Evolutionary conservation across 2,329 filamentous ascomycete species (phyloP), one percentile per base, ranked within the genome.

Genomic region (Gaeumannomyces tritici): DNA sequence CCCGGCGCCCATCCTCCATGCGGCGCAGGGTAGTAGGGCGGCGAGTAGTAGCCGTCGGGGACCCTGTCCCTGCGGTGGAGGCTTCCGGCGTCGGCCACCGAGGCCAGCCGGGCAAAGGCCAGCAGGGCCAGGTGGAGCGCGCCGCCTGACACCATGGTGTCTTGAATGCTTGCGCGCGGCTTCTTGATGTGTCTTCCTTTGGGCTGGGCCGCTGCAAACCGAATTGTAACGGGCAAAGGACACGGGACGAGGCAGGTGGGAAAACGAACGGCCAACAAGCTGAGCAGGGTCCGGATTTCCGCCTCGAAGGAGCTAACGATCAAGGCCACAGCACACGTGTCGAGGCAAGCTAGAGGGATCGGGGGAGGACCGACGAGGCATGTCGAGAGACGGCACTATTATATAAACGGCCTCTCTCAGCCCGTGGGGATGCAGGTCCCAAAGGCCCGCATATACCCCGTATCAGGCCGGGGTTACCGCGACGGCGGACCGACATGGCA

Each of bases 11-110:
- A 92, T 54, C 89, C 90, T 60, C 89, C 89, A 61, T 85, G 82
- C 0, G 89, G 89, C 11, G 88, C 78, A 26, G 89, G 89, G 71
- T 91, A 92, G 71, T 89, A 91, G n/a, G 85, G 82, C 0, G 82
- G 71, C 1, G 81, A 77, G 56, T 77, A 76, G 67, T 76, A 79
- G 67, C 63, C 69, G 15, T 62, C 62, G 2, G 73, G 73, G 15
- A 74, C 70, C 0, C 67, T 62, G 62, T 70, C 70, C 33, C 72
- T 69, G 13, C 64, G 67, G 28, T 64, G 64, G 9, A 73, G 62
- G 26, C 57, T 62, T 27, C 62, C 65, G 18, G 66, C 72, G 6
- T 67, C 62, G 11, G 68, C 65, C 12, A 62, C 54, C 28, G 62
- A 57, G 24, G 64, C 61, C 47, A 60, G 21, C 24, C 57, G 61